Base-by-base conservation (phyloP, 2,329 filamentous ascomycete species). In the Epichloe hybrida region DNA sequence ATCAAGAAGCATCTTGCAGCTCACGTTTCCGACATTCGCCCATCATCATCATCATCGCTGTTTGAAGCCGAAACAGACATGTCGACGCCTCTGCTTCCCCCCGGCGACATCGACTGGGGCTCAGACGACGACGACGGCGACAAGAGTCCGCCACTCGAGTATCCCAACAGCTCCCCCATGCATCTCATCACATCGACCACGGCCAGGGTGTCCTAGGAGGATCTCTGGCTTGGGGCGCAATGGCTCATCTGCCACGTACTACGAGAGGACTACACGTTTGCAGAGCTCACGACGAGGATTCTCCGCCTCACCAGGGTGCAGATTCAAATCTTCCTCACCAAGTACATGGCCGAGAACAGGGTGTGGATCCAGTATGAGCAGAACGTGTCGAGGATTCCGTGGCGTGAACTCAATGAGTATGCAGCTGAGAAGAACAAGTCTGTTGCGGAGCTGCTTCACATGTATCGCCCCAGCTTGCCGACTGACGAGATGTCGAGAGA, bases 201-300 rank as follows among this genome's bases (percentile, higher is more conserved):
- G 36, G 35, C 5, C 4, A 39, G 34, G n/a, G 31, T 47, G 23
- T 52, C 44, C 20, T 64, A 59, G 62, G 56, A 61, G 4, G 54
- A 55, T 44, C 54, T 64, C 13, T 48, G 51, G 6, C 54, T 56
- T 41, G 61, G 62, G 0, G 50, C 57, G 15, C 58, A 55, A 39
- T 64, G 62, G 62, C 40, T 56, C 13, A 58, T 64, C 3, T 46
- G 64, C 37, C 55, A 57, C 35, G 31, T 60, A 5, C 50, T 64
- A 5, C 50, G 50, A 36, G 46, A 54, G 6, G 51, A 46, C 3
- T 42, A 59, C 31, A 50, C 55, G 1, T 63, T 64, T 35, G 49
- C 55, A 20, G 55, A 57, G 21, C 52, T 55, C 3, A 48, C 49
- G 11, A 50, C 50, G 15, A 7, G 55, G 3, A 47, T 59, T 13